phyloP scores from a whole-genome alignment of 2,329 filamentous ascomycete species.

The Cercospora sp. region DNA sequence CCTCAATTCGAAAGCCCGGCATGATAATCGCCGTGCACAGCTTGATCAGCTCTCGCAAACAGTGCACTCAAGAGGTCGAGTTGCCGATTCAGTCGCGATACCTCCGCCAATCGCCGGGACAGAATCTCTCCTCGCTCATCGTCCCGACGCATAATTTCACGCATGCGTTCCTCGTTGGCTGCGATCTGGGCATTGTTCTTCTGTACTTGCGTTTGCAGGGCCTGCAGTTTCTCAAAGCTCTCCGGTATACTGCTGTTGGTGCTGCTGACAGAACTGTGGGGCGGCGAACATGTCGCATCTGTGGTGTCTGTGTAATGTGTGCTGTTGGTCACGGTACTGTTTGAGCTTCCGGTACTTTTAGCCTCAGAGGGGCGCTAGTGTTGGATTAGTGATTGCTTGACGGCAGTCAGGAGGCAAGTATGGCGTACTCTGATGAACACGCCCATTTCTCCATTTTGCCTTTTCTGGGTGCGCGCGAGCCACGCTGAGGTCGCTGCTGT shows the following conservation, averaged over 20 bases:
- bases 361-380: slow-evolving; percentile 22
- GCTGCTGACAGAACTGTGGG: slow-evolving; percentile 21
- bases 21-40: slow-evolving; percentile 19
- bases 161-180: slow-evolving; percentile 26
- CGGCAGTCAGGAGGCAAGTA: background rate
- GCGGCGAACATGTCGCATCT: slow-evolving; percentile 16
- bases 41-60: slow-evolving; percentile 22
- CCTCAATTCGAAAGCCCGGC: slow-evolving; percentile 14
- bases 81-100: slow-evolving; percentile 24
- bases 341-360: slow-evolving; percentile 10
- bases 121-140: slow-evolving; percentile 16
- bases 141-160: slow-evolving; percentile 19
- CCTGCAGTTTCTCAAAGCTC: slow-evolving; percentile 22
- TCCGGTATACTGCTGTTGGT: slow-evolving; percentile 16
- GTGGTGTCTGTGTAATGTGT: slow-evolving; percentile 13
- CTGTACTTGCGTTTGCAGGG: slow-evolving; percentile 23
- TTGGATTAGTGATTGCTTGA: background rate
- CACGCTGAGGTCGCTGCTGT: slow-evolving; percentile 17
- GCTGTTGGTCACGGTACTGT: slow-evolving; percentile 17
- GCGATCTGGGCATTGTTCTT: slow-evolving; percentile 26
- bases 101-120: slow-evolving; percentile 18
- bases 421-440: slow-evolving; percentile 20
- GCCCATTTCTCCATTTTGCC: slow-evolving; percentile 22
- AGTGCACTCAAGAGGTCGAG: slow-evolving; percentile 19
- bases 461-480: slow-evolving; percentile 20